Conservation (phyloP, 176 grass and related monocot species). For the Saccharum spontaneum region DNA sequence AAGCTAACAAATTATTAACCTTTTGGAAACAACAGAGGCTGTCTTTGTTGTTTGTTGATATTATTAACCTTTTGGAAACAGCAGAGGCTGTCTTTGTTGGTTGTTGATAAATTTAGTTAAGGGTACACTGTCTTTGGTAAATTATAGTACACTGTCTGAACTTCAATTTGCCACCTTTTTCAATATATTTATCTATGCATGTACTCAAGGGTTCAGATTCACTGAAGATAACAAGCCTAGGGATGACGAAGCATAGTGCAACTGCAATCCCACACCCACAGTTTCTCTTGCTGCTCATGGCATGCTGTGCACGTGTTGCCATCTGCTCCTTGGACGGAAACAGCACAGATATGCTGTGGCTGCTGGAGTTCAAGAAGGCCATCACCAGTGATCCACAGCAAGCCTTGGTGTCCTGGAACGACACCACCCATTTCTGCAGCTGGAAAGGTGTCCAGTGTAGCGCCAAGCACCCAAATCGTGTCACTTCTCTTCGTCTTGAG, state of each 20-base stretch:
- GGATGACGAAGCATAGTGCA: not conserved
- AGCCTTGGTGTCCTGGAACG: slow-evolving; percentile 33
- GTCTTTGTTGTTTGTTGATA: too few species aligned
- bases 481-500: not conserved
- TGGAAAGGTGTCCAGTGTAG: slow-evolving; percentile 14
- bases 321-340: not conserved
- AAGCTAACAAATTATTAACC: too few species aligned
- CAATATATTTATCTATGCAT: not conserved
- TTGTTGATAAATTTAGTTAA: too few species aligned
- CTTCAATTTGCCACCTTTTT: not conserved
- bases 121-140: too few species aligned
- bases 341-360: not conserved
- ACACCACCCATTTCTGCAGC: slow-evolving; percentile 28
- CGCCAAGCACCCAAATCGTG: not conserved
- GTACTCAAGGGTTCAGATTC: not conserved
- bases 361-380: not conserved
- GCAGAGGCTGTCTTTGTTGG: too few species aligned
- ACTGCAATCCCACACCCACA: not conserved
- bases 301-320: not conserved
- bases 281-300: not conserved
- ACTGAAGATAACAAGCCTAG: not conserved
- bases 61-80: too few species aligned
- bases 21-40: too few species aligned
- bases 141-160: too few species aligned
- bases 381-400: not conserved